Evolutionary conservation across 805 yeast species (phyloP).

Genomic region (Monosporozyma siamensis): DNA sequence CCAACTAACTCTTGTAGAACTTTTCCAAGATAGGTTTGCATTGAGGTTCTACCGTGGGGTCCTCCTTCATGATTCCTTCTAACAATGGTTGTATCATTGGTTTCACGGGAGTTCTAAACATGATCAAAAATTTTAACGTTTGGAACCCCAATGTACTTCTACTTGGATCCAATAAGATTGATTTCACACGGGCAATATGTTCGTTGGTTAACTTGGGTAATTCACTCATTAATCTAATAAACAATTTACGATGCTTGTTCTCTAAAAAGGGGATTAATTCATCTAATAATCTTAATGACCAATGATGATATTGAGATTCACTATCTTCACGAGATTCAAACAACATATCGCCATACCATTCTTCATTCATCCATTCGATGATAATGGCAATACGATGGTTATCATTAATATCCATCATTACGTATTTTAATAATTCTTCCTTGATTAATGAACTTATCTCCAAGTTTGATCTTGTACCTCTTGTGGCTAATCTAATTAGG

Average conservation of each 20-base stretch:
- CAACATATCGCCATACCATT: slow-evolving; percentile 61
- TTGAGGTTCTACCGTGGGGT: slow-evolving; percentile 19
- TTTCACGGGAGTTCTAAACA: slow-evolving; percentile 85
- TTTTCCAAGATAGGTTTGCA: slow-evolving; percentile 23
- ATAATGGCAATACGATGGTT: slow-evolving; percentile 52
- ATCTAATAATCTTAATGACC: slow-evolving; percentile 68
- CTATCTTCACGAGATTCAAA: slow-evolving; percentile 11
- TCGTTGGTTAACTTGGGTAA: slow-evolving; percentile 63
- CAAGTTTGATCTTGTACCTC: slow-evolving; percentile 50
- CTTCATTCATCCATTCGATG: slow-evolving; percentile 91
- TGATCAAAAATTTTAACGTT: slow-evolving; percentile 69
- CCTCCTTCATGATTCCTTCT: slow-evolving; percentile 18
- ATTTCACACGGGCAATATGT: slow-evolving; percentile 55
- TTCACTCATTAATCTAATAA: slow-evolving; percentile 78
- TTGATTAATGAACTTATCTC: slow-evolving; percentile 55
- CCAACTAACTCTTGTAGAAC: slow-evolving; percentile 10
- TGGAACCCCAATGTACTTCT: slow-evolving; percentile 74
- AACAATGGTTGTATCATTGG: slow-evolving; percentile 25
- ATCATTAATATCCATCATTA: slow-evolving; percentile 60
- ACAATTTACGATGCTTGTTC: slow-evolving; percentile 64
- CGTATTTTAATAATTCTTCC: slow-evolving; percentile 60
- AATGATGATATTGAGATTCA: slow-evolving; percentile 41
- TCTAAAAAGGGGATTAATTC: slow-evolving; percentile 79
- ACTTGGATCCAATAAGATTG: slow-evolving; percentile 78
- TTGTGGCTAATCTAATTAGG: slow-evolving; percentile 66